phyloP scores from a whole-genome alignment of 2,329 filamentous ascomycete genomes.

The Exserohilum turcica region DNA sequence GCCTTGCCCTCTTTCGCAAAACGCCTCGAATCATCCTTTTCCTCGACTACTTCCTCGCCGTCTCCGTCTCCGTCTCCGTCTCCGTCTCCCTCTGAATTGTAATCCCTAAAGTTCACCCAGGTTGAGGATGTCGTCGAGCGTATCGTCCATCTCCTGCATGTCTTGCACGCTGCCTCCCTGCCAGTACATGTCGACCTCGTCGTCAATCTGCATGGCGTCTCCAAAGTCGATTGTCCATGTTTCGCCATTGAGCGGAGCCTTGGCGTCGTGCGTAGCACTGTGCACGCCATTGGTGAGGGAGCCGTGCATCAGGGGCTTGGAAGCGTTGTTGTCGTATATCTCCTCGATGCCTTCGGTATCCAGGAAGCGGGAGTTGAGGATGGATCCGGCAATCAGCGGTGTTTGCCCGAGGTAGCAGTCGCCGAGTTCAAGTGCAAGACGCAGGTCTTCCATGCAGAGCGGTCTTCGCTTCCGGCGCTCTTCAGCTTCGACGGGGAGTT shows the following conservation, averaged over 20 bases:
- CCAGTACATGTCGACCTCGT: conserved; percentile 43
- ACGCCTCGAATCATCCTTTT: not conserved
- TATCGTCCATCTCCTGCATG: conserved; percentile 34
- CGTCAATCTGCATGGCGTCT: conserved; percentile 35
- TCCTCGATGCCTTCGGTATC: conserved; percentile 55
- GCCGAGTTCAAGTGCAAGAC: conserved; percentile 74
- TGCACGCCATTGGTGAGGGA: conserved; percentile 14
- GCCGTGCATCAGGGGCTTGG: conserved; percentile 14
- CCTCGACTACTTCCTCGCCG: no score
- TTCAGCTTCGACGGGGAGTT: conserved; percentile 81
- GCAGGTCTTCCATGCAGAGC: conserved; percentile 77
- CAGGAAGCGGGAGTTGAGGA: conserved; percentile 69
- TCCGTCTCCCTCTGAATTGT: no score
- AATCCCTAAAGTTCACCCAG: conserved; percentile 27
- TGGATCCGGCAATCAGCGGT: conserved; percentile 72
- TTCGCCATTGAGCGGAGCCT: conserved; percentile 9
- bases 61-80: not conserved
- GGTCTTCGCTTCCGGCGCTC: conserved; percentile 73
- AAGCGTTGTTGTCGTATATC: conserved; percentile 13
- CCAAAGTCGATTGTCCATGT: conserved; percentile 34
- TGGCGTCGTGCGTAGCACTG: conserved; percentile 14
- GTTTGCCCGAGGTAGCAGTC: conserved; percentile 78
- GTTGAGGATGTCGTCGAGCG: conserved; percentile 48
- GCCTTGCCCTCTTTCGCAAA: not conserved
- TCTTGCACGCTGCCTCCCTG: conserved; percentile 46